Evolutionary conservation across 331 rosid species (phyloP), one percentile per base, ranked within the genome.

Genomic region (Erythrophleum ivorense): DNA sequence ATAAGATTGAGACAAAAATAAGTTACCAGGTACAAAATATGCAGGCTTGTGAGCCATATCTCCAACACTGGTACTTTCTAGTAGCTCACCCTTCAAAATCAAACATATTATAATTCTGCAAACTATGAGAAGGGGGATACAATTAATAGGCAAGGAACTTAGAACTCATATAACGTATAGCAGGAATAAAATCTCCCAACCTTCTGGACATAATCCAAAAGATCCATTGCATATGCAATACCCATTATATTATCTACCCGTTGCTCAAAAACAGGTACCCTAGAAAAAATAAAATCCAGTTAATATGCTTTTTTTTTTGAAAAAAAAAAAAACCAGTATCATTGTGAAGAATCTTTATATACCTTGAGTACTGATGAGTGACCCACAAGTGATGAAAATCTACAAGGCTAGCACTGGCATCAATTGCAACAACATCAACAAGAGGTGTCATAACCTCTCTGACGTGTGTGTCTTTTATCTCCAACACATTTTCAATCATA

Each of bases 391-490:
- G 81, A 71, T 91, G 97, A 86, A 95, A 95, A 85, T 93, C 98
- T 68, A 95, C 89, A 34, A 95, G 91, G 31, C 93, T 93, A 75
- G 92, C 88, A 88, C 94, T 83, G 50, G 90, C 88, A 88, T 95
- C 97, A 31, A 95, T 95, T 81, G 98, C 98, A 79, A 95, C 98
- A 74, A 95, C 96, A 80, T 95, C 98, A 65, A 95, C 95, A 58
- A 95, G 98, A 80, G 98, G 98, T 16, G 98, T 95, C 98, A 95
- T 95, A 83, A 93, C 98, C 90, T 95, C 98, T 87, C 98, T 87
- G 50, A 95, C 98, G 73, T 91, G 92, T 7, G 98, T 95, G 84
- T 93, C 98, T 86, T 95, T 95, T 77, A 95, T 95, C 86, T 95
- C 98, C 85, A 95, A 85, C 64, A 95, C 98, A 82, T 95, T 95